A percentile compares a stretch with the other conserved stretches of the same genome.
Evolutionary conservation across 768 basidiomycete genomes (phyloP).

Genomic region (Rhodotorula sphaerocarpa): DNA sequence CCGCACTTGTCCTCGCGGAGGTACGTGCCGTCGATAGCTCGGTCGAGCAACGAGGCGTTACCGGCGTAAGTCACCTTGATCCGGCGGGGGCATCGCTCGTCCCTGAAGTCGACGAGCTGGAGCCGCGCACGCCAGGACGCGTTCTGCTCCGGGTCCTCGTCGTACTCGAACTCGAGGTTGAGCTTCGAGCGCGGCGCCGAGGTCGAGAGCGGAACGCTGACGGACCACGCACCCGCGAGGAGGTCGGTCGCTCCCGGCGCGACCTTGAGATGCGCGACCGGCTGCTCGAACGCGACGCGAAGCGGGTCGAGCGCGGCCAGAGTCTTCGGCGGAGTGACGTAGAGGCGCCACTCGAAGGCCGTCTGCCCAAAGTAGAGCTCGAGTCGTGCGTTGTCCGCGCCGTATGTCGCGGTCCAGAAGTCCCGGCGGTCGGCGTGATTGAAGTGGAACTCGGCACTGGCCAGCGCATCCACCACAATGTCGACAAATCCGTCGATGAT

Average conservation of each 20-base stretch:
- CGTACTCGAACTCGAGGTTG: constrained; percentile 10
- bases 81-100: constrained; percentile 59
- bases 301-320: constrained; percentile 68
- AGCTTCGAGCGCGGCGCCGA: background rate
- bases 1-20: constrained; percentile 75
- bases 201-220: constrained; percentile 55
- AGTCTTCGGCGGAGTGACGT: constrained; percentile 46
- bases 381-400: constrained; percentile 60
- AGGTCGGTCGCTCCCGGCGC: constrained; percentile 45
- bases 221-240: constrained; percentile 49
- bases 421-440: constrained; percentile 78
- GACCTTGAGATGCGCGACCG: constrained; percentile 62
- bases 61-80: constrained; percentile 54
- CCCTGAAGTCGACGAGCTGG: constrained; percentile 59
- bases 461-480: constrained; percentile 35
- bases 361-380: constrained; percentile 67
- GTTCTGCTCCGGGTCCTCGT: constrained; percentile 46
- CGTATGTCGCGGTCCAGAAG: constrained; percentile 73
- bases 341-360: constrained; percentile 81
- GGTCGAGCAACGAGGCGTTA: constrained; percentile 51
- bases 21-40: constrained; percentile 73
- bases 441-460: constrained; percentile 55
- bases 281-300: constrained; percentile 61
- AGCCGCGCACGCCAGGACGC: constrained; percentile 71
- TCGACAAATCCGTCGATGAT: constrained; percentile 14